These are phyloP conservation scores for Linnemannia zychae DNA, from an alignment of 192 early-diverging fungal genomes.

Conservation along the genomic window DNA sequence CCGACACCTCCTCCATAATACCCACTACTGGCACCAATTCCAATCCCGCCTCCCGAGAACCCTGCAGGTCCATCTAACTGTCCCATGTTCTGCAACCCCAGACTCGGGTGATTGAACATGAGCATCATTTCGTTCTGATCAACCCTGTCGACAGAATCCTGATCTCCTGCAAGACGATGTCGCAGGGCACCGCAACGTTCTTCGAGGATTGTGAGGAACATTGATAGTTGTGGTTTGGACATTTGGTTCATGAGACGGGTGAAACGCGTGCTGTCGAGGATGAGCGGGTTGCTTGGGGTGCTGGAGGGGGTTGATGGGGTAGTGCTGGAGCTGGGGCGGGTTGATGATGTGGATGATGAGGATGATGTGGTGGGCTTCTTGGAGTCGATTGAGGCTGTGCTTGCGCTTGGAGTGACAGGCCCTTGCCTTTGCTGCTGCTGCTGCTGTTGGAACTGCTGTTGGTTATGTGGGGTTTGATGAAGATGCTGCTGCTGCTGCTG, in stretches of 20 bases:
- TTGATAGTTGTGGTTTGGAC: constrained; percentile 50
- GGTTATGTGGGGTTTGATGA: neutral
- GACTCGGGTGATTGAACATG: constrained; percentile 39
- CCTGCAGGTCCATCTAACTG: neutral
- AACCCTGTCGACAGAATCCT: constrained; percentile 34
- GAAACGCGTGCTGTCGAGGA: constrained; percentile 48
- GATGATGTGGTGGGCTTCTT: neutral
- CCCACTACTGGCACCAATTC: neutral
- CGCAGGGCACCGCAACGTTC: constrained; percentile 54
- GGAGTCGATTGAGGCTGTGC: neutral
- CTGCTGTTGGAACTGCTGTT: constrained; percentile 8
- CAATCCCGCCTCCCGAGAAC: neutral
- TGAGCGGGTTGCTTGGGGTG: constrained; percentile 21
- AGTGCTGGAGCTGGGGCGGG: neutral
- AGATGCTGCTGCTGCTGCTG: constrained; percentile 7
- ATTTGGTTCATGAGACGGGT: constrained; percentile 55
- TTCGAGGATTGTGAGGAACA: constrained; percentile 55
- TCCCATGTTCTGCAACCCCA: neutral
- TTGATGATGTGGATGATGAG: too few species aligned
- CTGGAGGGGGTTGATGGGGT: neutral
- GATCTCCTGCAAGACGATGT: constrained; percentile 50
- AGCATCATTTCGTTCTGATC: constrained; percentile 55
- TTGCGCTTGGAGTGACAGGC: neutral
- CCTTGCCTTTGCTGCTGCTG: constrained; percentile 13
- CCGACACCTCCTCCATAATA: neutral